These are phyloP conservation scores for Penicillium sp. DNA, from an alignment of 2,329 filamentous ascomycete genomes.

Conservation along the genomic window DNA sequence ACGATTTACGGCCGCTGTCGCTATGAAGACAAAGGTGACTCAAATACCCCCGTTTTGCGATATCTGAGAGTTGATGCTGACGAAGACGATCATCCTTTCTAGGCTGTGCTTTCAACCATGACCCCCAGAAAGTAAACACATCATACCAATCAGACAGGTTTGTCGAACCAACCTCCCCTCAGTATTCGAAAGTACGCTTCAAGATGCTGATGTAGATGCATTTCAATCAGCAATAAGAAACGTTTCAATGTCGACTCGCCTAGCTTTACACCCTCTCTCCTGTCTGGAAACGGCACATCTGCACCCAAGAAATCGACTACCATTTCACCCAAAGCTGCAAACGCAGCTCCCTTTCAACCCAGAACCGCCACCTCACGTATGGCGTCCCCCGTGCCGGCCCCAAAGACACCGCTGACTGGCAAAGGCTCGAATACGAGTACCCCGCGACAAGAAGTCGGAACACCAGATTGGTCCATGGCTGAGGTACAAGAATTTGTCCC, in stretches of 20 bases:
- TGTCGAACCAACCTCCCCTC: slow-evolving; percentile 4
- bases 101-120: slow-evolving; percentile 86
- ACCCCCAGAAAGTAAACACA: slow-evolving; percentile 65
- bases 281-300: slow-evolving; percentile 43
- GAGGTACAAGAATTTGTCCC: slow-evolving; percentile 58
- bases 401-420: slow-evolving; percentile 27
- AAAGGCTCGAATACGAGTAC: slow-evolving; percentile 48
- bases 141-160: slow-evolving; percentile 46
- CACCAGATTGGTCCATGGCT: slow-evolving; percentile 50
- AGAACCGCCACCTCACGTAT: slow-evolving; percentile 47
- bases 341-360: slow-evolving; percentile 67
- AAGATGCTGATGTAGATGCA: background rate
- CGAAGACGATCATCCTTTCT: slow-evolving; percentile 7
- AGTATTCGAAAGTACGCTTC: background rate
- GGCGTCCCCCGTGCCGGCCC: slow-evolving; percentile 13
- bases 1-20: slow-evolving; percentile 92
- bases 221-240: slow-evolving; percentile 57
- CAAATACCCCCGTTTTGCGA: background rate
- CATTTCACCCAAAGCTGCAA: slow-evolving; percentile 89
- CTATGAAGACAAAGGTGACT: slow-evolving; percentile 79
- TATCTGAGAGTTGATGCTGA: background rate
- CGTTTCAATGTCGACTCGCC: slow-evolving; percentile 94
- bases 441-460: slow-evolving; percentile 45
- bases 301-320: slow-evolving; percentile 66
- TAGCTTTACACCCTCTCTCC: slow-evolving; percentile 76